Conservation (phyloP, 176 grass and related monocot genomes). For the Luzula sylvatica region DNA sequence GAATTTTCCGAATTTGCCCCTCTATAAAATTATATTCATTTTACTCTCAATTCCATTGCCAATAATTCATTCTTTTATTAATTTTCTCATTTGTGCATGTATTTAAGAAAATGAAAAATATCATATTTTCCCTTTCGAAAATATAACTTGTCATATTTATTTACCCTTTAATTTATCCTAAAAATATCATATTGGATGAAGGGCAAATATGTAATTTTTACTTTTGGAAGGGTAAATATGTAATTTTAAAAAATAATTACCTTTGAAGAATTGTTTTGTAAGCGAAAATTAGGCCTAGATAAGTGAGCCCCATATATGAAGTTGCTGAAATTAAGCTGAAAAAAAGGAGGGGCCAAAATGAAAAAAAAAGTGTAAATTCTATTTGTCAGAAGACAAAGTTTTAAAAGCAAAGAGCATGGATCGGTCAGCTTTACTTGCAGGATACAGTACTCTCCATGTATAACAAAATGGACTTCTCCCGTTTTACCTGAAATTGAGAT, state of each 20-base stretch:
- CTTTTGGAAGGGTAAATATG: too few relatives aligned
- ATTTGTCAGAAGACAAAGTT: not conserved
- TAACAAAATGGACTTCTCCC: not conserved
- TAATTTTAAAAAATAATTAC: slow-evolving; percentile 20
- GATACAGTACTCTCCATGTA: not conserved
- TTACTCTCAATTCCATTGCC: not conserved
- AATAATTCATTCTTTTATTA: not conserved
- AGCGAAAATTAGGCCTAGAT: slow-evolving; percentile 69
- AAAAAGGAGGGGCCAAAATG: not conserved
- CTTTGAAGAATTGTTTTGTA: slow-evolving; percentile 73
- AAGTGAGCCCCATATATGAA: slow-evolving; percentile 77
- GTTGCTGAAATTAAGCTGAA: slow-evolving; percentile 62
- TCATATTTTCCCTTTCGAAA: too few relatives aligned
- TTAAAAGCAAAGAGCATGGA: slow-evolving; percentile 6
- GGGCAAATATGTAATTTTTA: not conserved
- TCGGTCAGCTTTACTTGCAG: not conserved
- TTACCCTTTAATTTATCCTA: too few relatives aligned
- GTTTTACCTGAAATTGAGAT: slow-evolving; percentile 75
- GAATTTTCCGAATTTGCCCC: slow-evolving; percentile 38
- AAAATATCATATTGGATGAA: not conserved
- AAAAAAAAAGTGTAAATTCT: not conserved
- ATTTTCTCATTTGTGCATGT: too few relatives aligned
- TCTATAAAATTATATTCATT: slow-evolving; percentile 22
- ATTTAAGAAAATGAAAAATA: too few relatives aligned
- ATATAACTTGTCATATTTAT: too few relatives aligned